Evolutionary conservation across 306 rosid genomes (phyloP).

Genomic region (Rosa persica): DNA sequence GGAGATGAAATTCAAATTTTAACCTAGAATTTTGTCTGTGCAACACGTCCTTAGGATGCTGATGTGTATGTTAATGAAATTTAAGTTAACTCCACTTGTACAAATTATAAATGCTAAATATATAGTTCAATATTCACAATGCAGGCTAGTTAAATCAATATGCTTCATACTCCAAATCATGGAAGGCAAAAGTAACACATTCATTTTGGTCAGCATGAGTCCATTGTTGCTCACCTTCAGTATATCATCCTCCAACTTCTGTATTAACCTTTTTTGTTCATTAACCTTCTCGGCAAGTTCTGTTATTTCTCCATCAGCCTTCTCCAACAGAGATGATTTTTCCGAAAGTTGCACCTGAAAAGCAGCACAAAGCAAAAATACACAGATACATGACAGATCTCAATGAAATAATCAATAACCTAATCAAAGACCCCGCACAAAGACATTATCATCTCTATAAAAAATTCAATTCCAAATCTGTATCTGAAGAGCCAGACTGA

Average conservation of each 20-base stretch:
- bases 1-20: conserved; percentile 15
- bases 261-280: conserved; percentile 82
- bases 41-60: not conserved
- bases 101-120: not conserved
- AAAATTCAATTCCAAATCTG: not conserved
- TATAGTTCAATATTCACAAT: conserved; percentile 4
- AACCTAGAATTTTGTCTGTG: not conserved
- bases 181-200: conserved; percentile 13
- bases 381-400: not conserved
- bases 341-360: conserved; percentile 79
- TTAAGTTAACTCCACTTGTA: not conserved
- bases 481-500: not conserved
- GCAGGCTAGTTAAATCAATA: not conserved
- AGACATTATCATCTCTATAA: not conserved
- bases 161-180: not conserved
- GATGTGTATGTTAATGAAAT: not conserved
- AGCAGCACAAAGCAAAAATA: conserved; percentile 25
- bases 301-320: conserved; percentile 66
- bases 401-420: not conserved
- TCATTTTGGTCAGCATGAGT: conserved; percentile 8
- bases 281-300: conserved; percentile 64
- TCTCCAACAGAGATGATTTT: conserved; percentile 65
- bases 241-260: conserved; percentile 97
- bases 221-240: conserved; percentile 58
- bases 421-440: not conserved